Conservation (phyloP, 768 basidiomycete genomes). For the Tulasnella sp. region DNA sequence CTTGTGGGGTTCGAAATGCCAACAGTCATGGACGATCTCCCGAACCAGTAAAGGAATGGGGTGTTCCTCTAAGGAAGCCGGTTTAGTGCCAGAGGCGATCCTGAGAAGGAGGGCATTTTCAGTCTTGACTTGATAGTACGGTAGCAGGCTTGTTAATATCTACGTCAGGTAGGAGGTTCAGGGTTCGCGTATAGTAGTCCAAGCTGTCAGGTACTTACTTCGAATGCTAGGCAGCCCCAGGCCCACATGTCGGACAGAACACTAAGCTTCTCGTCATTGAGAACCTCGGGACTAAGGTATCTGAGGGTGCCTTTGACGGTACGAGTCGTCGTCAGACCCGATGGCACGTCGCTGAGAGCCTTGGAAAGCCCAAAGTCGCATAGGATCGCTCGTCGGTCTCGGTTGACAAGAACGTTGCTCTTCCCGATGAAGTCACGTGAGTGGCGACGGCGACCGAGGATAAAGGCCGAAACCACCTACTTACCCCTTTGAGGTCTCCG, state of each 20-base stretch:
- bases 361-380: slow-evolving; percentile 6
- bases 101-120: not conserved
- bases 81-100: not conserved
- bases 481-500: slow-evolving; percentile 1
- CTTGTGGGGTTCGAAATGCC: not conserved
- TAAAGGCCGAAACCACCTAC: not conserved
- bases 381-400: not conserved
- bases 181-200: too few species aligned
- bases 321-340: not conserved
- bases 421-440: not conserved
- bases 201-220: not conserved
- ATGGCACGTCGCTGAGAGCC: not conserved
- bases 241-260: not conserved
- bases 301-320: not conserved
- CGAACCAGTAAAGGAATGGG: not conserved
- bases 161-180: not conserved
- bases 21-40: not conserved
- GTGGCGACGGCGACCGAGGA: not conserved
- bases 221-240: not conserved
- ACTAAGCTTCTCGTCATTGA: not conserved
- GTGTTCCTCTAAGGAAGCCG: not conserved
- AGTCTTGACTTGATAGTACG: not conserved
- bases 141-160: not conserved
- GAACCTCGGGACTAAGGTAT: not conserved
- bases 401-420: not conserved